phyloP scores from a whole-genome alignment of 306 rosid species.

The Prunus armeniaca region DNA sequence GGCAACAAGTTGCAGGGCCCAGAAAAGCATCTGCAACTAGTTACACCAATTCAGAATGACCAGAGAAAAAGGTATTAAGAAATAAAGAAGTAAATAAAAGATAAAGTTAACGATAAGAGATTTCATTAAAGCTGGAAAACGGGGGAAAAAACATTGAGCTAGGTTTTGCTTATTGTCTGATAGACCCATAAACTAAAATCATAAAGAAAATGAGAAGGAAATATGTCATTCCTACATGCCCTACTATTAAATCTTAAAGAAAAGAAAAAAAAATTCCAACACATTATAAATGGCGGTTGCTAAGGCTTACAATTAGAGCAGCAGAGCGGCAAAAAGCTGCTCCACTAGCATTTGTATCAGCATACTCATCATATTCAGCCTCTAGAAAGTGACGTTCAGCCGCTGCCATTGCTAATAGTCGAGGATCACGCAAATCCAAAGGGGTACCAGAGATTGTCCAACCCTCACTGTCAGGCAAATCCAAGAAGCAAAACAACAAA shows the following conservation, averaged over 20 bases:
- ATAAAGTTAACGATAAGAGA: background rate
- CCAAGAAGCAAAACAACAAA: slow-evolving; percentile 14
- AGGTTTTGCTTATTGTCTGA: background rate
- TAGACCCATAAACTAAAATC: background rate
- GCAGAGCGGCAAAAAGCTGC: slow-evolving; percentile 53
- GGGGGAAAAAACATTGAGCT: background rate
- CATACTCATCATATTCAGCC: slow-evolving; percentile 51
- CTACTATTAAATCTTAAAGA: background rate
- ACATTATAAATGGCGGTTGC: background rate
- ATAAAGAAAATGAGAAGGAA: background rate
- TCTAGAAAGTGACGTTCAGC: slow-evolving; percentile 55
- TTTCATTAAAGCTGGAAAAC: background rate
- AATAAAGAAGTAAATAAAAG: too few relatives aligned
- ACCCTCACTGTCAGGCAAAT: slow-evolving; percentile 37
- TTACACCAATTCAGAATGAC: background rate
- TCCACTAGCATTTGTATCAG: slow-evolving; percentile 38
- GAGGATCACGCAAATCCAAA: slow-evolving; percentile 52
- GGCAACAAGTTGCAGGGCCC: slow-evolving; percentile 4
- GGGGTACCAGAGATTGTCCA: slow-evolving; percentile 51
- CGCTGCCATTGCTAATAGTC: slow-evolving; percentile 53
- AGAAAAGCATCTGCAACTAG: background rate
- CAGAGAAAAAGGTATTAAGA: background rate
- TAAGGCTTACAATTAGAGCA: slow-evolving; percentile 47
- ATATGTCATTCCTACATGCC: background rate
- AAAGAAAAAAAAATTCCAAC: too few relatives aligned